Percentiles rank a stretch among this genome's conserved stretches.
Evolutionary conservation across 1,139 yeast species (phyloP).

Genomic region (Williopsis jadinii): DNA sequence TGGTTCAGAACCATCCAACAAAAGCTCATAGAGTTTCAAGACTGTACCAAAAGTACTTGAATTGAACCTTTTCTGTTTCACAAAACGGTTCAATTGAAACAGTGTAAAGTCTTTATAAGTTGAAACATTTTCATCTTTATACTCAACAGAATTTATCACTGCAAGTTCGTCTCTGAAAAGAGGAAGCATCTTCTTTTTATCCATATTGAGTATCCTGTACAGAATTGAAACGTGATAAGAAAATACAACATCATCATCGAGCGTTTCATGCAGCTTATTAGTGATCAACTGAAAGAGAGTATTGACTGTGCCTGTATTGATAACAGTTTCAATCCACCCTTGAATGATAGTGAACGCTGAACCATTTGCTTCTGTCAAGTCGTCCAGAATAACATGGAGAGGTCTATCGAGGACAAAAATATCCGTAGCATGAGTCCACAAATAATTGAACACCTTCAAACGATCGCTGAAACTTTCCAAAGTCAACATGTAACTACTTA

Average conservation of each 20-base stretch:
- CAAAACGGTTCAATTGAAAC: constrained; percentile 39
- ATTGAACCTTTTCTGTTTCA: constrained; percentile 25
- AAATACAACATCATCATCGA: constrained; percentile 54
- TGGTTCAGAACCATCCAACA: constrained; percentile 51
- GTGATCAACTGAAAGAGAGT: constrained; percentile 47
- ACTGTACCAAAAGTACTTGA: constrained; percentile 28
- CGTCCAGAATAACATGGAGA: constrained; percentile 63
- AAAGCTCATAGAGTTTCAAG: constrained; percentile 36
- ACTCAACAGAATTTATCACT: constrained; percentile 33
- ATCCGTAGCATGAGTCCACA: constrained; percentile 56
- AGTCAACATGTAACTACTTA: constrained; percentile 40
- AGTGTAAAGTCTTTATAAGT: constrained; percentile 55
- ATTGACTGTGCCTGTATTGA: constrained; percentile 49
- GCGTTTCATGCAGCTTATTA: constrained; percentile 21
- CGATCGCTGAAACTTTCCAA: constrained; percentile 32
- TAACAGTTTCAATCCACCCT: constrained; percentile 49
- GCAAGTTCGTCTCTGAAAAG: constrained; percentile 49
- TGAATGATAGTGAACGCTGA: constrained; percentile 40
- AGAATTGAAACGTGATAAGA: constrained; percentile 50
- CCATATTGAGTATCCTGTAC: constrained; percentile 41
- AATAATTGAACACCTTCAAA: constrained; percentile 41
- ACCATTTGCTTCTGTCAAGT: constrained; percentile 36
- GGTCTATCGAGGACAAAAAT: constrained; percentile 51
- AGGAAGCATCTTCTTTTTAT: constrained; percentile 35
- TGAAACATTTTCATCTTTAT: constrained; percentile 43